Percentiles rank a stretch among this genome's conserved stretches.
phyloP scores from a whole-genome alignment of 257 asterid genomes.

The Scutellaria galericulata region DNA sequence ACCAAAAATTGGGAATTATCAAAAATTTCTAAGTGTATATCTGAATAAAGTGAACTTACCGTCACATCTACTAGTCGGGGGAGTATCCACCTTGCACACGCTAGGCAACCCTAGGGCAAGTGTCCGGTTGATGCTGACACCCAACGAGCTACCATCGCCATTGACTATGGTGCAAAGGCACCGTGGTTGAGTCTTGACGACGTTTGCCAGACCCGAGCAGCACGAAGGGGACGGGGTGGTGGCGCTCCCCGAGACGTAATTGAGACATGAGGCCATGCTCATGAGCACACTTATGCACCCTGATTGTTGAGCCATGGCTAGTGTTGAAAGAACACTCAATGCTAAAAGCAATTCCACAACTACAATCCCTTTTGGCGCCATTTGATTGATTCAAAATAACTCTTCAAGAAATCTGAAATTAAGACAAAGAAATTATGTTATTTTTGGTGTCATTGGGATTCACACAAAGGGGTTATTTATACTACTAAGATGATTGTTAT shows the following conservation, averaged over 20 bases:
- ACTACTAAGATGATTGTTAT: not conserved
- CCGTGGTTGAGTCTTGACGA: constrained; percentile 61
- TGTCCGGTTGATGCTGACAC: constrained; percentile 58
- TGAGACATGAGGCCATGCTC: constrained; percentile 73
- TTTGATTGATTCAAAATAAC: constrained; percentile 32
- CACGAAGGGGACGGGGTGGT: constrained; percentile 57
- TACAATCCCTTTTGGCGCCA: constrained; percentile 49
- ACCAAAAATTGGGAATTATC: too few species aligned
- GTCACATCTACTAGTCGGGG: constrained; percentile 61
- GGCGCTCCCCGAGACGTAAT: constrained; percentile 60
- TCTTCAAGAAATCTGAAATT: not conserved
- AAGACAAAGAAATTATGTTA: not conserved
- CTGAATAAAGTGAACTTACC: constrained; percentile 38
- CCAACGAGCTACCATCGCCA: constrained; percentile 56
- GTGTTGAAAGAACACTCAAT: constrained; percentile 25
- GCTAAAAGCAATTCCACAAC: constrained; percentile 16
- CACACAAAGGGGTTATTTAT: constrained; percentile 23
- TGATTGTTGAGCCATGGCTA: constrained; percentile 62
- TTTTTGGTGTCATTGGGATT: constrained; percentile 18
- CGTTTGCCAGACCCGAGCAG: constrained; percentile 60
- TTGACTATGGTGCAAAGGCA: constrained; percentile 66
- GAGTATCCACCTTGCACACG: constrained; percentile 61
- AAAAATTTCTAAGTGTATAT: not conserved
- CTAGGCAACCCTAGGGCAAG: constrained; percentile 63
- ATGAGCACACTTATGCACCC: constrained; percentile 54